Evolutionary conservation across 495 filamentous ascomycete species (phyloP), one percentile per base, ranked within the genome.

Genomic region (Lasiosphaeria ovina): DNA sequence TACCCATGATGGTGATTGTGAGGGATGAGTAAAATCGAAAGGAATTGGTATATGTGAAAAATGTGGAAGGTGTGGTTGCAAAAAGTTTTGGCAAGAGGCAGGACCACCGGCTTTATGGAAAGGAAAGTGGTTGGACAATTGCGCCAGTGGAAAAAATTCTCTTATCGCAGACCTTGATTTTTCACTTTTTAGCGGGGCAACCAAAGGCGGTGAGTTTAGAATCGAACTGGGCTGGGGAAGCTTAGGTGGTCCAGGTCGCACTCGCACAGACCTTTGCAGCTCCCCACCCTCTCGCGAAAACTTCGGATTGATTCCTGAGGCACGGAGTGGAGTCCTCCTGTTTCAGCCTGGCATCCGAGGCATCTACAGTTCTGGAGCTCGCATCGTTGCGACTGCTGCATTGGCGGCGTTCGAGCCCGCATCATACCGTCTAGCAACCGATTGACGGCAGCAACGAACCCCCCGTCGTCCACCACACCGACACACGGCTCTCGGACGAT

Each of bases 1-100:
- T 85, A 72, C 76, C 83, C 84, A 86, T 87, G 70, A 24, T 61
- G 36, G 48, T 60, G 35, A 36, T 63, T 63, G 33, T 56, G 59
- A 60, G 55, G 58, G 35, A 53, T 49, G 44, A 57, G 24, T 24
- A 24, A 24, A 24, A 24, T 24, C 24, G 53, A 35, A 60, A 49
- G 60, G 62, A 62, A 70, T 63, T 55, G 62, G 51, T 69, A 64
- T 66, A 51, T 50, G 57, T 62, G 14, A 16, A 60, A 65, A 11
- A 33, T 47, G 55, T 51, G 12, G 51, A 50, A 50, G 56, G 31
- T 16, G 48, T 33, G 40, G 45, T 47, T 48, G 50, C 45, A 57
- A 51, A 61, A 58, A 63, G 44, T 58, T 61, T 56, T 55, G 38
- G 42, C 17, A 55, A 45, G 65, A 50, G 55, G 50, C n/a, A 49